These are phyloP conservation scores for Pythium pectinolyticum DNA, from an alignment of 352 stramenopile genomes.

Conservation along the genomic window DNA sequence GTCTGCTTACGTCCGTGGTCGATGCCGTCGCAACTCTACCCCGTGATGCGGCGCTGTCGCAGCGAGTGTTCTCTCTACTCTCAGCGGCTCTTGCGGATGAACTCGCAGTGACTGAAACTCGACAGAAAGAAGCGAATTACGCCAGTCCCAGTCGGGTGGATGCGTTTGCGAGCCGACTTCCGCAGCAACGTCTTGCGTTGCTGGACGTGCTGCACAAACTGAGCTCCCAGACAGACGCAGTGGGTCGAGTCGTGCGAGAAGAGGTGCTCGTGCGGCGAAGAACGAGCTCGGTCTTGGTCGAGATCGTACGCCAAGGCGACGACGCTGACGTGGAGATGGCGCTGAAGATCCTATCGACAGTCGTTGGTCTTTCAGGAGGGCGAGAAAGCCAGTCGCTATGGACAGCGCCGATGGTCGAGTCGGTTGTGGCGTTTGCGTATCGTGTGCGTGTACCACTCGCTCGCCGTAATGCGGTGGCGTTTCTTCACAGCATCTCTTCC, in stretches of 20 bases:
- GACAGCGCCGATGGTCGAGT: slow-evolving; percentile 9
- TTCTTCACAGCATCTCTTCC: slow-evolving; percentile 11
- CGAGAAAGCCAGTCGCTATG: not conserved
- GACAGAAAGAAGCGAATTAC: not conserved
- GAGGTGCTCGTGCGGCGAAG: slow-evolving; percentile 12
- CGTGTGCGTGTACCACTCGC: slow-evolving; percentile 1
- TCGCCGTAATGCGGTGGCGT: slow-evolving; percentile 21
- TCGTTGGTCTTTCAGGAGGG: not conserved
- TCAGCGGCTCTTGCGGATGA: not conserved
- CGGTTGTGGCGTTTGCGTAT: slow-evolving; percentile 18
- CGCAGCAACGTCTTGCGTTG: not conserved
- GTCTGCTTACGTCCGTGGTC: slow-evolving; percentile 6
- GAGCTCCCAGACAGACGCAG: not conserved
- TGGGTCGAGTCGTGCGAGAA: slow-evolving; percentile 16
- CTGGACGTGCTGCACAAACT: slow-evolving; percentile 4
- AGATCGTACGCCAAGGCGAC: slow-evolving; percentile 8
- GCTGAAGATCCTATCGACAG: slow-evolving; percentile 12
- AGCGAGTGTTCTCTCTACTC: not conserved
- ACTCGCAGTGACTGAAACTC: not conserved
- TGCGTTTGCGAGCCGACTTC: not conserved
- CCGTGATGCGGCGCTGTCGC: not conserved
- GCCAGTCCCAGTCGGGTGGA: not conserved
- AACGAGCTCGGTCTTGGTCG: slow-evolving; percentile 11
- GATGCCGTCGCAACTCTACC: not conserved
- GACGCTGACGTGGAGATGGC: slow-evolving; percentile 3